Evolutionary conservation across 805 yeast species (phyloP), one percentile per base, ranked within the genome.

Genomic region (Saturnispora sanitii): DNA sequence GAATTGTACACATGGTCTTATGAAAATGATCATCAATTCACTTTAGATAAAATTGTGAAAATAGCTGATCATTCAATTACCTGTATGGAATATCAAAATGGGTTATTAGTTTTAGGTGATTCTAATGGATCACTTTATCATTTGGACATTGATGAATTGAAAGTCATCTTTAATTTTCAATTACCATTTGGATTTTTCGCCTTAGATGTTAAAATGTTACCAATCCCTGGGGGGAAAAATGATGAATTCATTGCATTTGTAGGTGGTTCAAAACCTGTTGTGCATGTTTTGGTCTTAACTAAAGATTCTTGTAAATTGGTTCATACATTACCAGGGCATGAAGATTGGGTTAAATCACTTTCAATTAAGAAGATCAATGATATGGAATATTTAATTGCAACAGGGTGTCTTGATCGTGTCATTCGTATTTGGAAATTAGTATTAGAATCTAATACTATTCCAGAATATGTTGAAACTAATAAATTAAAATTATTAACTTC

Each of bases 341-440:
- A 92, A 60, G 96, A 88, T 60, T 92, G 99, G 99, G 74, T 92
- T 38, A 82, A 82, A 55, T 70, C 85, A 12, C 61, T 92, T 23
- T 70, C 77, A 1, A 75, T 85, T 53, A 75, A 71, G 28, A 60
- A 68, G 42, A 63, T 64, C 30, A 30, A 37, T 8, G 17, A 22
- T 18, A 33, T 29, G 17, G 39, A 75, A 45, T 75, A 70, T 50
- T 56, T 84, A 2, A 64, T 92, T 21, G 97, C 97, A 4, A 75
- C 83, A 41, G 97, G 95, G 0, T 81, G 95, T 1, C 95, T 92
- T 55, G 99, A 92, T 58, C 67, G 94, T 50, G 87, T 86, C 55
- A 85, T 92, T 38, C 71, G 98, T 48, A 61, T 92, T 33, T 92
- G 98, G 98, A 73, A 85, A 52, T 60, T 88, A 34, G 63, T 72